These are phyloP conservation scores for Diutina sp. DNA, from an alignment of 1,139 yeast genomes.

Conservation along the genomic window DNA sequence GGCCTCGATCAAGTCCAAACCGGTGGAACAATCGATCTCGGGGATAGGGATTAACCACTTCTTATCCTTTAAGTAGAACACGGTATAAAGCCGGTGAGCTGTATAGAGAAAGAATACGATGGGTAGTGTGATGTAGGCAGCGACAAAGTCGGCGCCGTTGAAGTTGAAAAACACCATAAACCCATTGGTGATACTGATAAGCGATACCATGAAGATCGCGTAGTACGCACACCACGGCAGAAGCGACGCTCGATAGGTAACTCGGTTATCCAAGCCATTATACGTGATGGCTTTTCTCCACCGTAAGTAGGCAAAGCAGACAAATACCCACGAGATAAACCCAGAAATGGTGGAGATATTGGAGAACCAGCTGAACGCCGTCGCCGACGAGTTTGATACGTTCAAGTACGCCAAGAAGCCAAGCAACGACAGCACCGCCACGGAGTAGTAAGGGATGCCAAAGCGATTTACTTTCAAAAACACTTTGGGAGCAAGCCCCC, in stretches of 20 bases:
- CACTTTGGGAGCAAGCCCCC: constrained; percentile 27
- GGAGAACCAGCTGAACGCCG: constrained; percentile 54
- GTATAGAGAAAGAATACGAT: constrained; percentile 33
- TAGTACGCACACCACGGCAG: constrained; percentile 38
- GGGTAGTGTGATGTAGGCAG: constrained; percentile 52
- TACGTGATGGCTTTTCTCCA: constrained; percentile 41
- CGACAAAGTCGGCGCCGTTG: constrained; percentile 35
- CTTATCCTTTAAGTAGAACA: constrained; percentile 14
- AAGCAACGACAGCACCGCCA: constrained; percentile 41
- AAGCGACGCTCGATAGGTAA: constrained; percentile 33
- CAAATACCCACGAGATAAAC: constrained; percentile 47
- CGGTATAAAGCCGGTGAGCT: constrained; percentile 25
- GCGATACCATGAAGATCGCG: constrained; percentile 30
- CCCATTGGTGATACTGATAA: constrained; percentile 45
- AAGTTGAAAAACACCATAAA: constrained; percentile 42
- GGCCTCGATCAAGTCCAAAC: constrained; percentile 21
- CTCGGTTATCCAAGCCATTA: constrained; percentile 29
- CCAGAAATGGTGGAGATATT: constrained; percentile 65
- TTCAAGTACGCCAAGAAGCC: constrained; percentile 61
- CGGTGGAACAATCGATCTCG: constrained; percentile 29
- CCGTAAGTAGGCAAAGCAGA: constrained; percentile 27
- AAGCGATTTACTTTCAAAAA: constrained; percentile 42
- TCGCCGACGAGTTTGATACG: constrained; percentile 37
- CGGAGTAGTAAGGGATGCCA: constrained; percentile 46
- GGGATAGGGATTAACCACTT: constrained; percentile 25